Evolutionary conservation across 768 basidiomycete genomes (phyloP).

Genomic region (Porpolomopsis calyptriformis): DNA sequence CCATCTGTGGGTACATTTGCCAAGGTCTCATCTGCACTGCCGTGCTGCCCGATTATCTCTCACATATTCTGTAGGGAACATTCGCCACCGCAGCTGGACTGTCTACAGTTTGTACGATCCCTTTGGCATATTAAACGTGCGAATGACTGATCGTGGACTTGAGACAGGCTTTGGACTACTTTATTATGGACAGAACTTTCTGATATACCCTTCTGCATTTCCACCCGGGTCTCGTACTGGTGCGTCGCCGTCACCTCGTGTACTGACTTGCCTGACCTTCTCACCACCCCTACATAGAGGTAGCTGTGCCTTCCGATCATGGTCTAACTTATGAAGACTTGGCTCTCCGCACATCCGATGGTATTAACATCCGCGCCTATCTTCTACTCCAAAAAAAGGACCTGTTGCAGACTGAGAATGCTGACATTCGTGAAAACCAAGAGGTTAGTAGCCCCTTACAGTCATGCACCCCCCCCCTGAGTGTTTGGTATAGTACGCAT

Average conservation of each 20-base stretch:
- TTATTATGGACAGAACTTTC: slow-evolving; percentile 76
- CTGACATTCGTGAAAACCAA: slow-evolving; percentile 38
- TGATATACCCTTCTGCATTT: slow-evolving; percentile 86
- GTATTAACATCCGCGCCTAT: slow-evolving; percentile 63
- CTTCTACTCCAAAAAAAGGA: slow-evolving; percentile 55
- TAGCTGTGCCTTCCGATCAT: slow-evolving; percentile 58
- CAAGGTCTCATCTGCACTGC: slow-evolving; percentile 24
- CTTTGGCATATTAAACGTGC: neutral
- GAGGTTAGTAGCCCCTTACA: slow-evolving; percentile 32
- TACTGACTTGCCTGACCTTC: neutral
- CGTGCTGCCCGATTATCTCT: neutral
- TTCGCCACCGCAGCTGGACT: slow-evolving; percentile 47
- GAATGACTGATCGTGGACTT: slow-evolving; percentile 6
- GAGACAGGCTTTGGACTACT: slow-evolving; percentile 56
- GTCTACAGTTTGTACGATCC: slow-evolving; percentile 33
- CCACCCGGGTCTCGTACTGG: slow-evolving; percentile 69
- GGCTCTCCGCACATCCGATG: slow-evolving; percentile 61
- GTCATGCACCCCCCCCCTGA: too few species aligned
- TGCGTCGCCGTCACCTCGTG: slow-evolving; percentile 18
- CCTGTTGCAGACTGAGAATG: slow-evolving; percentile 27
- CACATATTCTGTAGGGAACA: slow-evolving; percentile 30
- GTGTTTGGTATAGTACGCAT: slow-evolving; percentile 27
- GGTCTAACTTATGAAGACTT: slow-evolving; percentile 70
- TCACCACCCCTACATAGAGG: slow-evolving; percentile 38
- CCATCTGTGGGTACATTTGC: slow-evolving; percentile 39